Evolutionary conservation across 805 yeast species (phyloP).

Genomic region (Yarrowia sp.): DNA sequence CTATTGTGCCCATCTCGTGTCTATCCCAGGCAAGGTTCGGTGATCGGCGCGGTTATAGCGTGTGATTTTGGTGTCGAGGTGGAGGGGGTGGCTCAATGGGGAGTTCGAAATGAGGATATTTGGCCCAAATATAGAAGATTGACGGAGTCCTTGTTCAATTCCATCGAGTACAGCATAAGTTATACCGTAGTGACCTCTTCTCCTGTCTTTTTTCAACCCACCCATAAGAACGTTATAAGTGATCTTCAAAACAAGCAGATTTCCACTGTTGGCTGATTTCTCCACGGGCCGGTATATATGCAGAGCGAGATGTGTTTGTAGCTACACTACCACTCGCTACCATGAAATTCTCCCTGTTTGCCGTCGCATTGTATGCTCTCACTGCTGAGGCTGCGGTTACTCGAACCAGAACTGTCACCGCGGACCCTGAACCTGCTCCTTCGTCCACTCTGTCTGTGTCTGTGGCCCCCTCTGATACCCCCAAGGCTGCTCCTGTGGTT

Average conservation of each 20-base stretch:
- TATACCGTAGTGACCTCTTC: no score
- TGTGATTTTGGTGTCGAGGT: conserved; percentile 9
- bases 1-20: conserved; percentile 11
- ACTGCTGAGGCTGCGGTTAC: background rate
- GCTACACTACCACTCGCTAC: background rate
- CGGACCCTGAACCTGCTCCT: background rate
- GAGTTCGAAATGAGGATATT: background rate
- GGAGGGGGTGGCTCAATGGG: background rate
- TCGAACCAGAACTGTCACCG: background rate
- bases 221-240: background rate
- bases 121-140: no score
- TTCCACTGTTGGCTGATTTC: conserved; percentile 1
- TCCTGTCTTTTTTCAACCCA: no score
- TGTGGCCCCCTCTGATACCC: background rate
- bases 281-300: background rate
- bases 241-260: conserved; percentile 18
- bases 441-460: conserved; percentile 4
- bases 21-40: conserved; percentile 5
- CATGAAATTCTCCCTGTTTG: conserved; percentile 12
- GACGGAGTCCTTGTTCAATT: no score
- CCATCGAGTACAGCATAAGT: no score
- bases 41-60: conserved; percentile 24
- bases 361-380: conserved; percentile 7
- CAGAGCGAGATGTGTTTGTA: background rate
- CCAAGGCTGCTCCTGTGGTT: conserved; percentile 38